Evolutionary conservation across 1,284 basidiomycete species (phyloP).

Genomic region (Pascua guehoae): DNA sequence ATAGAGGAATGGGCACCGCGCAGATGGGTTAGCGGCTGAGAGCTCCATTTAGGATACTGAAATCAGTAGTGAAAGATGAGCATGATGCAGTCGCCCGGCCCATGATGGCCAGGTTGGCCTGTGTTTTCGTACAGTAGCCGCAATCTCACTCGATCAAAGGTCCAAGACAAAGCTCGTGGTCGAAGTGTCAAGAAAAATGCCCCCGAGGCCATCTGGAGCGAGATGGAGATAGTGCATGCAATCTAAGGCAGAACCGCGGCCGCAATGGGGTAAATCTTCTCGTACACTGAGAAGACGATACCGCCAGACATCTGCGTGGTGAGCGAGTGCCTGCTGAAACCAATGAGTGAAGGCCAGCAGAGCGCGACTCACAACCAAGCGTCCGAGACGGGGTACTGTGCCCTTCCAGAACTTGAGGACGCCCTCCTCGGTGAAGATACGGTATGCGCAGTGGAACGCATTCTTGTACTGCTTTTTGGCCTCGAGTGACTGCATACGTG

Average conservation of each 20-base stretch:
- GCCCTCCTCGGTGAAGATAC: conserved; percentile 87
- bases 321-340: conserved; percentile 47
- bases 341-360: conserved; percentile 43
- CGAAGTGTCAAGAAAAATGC: too few relatives aligned
- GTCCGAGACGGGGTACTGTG: conserved; percentile 79
- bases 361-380: conserved; percentile 57
- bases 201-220: too few relatives aligned
- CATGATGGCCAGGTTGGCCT: too few relatives aligned
- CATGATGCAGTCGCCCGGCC: too few relatives aligned
- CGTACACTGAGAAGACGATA: conserved; percentile 92
- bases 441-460: conserved; percentile 88
- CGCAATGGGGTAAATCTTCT: conserved; percentile 51
- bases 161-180: too few relatives aligned
- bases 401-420: conserved; percentile 89
- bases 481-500: conserved; percentile 90
- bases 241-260: conserved; percentile 9
- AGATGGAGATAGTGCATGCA: neutral
- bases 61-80: too few relatives aligned
- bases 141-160: too few relatives aligned
- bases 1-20: too few relatives aligned
- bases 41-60: too few relatives aligned
- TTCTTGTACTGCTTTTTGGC: conserved; percentile 81
- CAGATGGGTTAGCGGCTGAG: too few relatives aligned
- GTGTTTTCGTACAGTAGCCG: too few relatives aligned
- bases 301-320: conserved; percentile 67